phyloP scores from a whole-genome alignment of 768 basidiomycete genomes.

The Agaricus bisporus region DNA sequence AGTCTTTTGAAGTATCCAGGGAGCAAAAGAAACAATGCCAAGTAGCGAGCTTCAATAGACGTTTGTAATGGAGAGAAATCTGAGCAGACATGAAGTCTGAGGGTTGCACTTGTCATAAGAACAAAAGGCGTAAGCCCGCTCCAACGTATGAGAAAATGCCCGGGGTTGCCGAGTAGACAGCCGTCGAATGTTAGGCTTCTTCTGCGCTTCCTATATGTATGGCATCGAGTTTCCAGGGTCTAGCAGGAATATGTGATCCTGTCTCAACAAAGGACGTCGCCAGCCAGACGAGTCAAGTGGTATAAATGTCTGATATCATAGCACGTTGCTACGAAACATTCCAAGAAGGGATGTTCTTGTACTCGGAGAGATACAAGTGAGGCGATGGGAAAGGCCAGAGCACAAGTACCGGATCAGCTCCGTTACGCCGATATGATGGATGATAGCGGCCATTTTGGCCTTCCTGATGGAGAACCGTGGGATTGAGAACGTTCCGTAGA shows the following conservation, averaged over 20 bases:
- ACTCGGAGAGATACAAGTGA: background rate
- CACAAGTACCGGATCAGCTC: background rate
- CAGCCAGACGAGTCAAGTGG: background rate
- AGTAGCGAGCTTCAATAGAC: no score
- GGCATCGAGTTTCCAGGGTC: background rate
- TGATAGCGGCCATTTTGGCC: slow-evolving; percentile 10
- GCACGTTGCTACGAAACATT: background rate
- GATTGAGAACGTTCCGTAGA: slow-evolving; percentile 15
- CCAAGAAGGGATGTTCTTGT: background rate
- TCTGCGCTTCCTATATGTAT: background rate
- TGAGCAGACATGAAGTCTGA: background rate
- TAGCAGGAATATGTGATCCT: background rate
- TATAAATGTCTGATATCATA: background rate
- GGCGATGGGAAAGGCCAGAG: background rate
- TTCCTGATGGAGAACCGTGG: slow-evolving; percentile 18
- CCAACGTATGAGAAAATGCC: slow-evolving; percentile 1
- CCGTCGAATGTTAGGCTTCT: background rate
- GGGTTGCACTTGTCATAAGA: background rate
- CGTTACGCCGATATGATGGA: slow-evolving; percentile 11
- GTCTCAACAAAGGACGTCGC: background rate
- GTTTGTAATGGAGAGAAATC: no score
- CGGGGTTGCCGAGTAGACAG: background rate
- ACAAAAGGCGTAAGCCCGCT: background rate
- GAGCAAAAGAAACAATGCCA: no score
- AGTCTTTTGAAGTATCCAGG: no score